Conservation (phyloP, 441 rosid genomes). For the Iberis amara region DNA sequence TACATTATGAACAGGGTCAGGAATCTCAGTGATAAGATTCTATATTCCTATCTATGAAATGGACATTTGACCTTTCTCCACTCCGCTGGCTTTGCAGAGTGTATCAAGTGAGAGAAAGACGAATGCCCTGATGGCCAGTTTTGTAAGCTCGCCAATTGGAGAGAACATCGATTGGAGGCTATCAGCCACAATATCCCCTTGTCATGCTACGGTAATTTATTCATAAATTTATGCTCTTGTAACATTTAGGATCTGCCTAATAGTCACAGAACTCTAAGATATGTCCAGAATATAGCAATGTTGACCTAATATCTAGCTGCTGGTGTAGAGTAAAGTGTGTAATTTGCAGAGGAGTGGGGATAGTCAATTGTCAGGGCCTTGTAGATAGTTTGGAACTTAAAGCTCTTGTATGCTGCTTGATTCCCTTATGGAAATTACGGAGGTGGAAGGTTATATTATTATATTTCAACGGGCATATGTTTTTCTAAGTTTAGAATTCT, state of each 20-base stretch:
- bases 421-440: conserved; percentile 11
- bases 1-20: conserved; percentile 14
- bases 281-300: conserved; percentile 8
- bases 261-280: conserved; percentile 10
- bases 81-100: conserved; percentile 57
- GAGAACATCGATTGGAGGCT: conserved; percentile 95
- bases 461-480: conserved; percentile 6
- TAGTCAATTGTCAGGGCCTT: conserved; percentile 2
- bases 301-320: conserved; percentile 20
- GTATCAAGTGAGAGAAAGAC: conserved; percentile 86
- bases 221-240: conserved; percentile 19
- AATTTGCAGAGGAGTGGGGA: conserved; percentile 16
- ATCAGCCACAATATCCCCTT: conserved; percentile 93
- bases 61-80: conserved; percentile 25
- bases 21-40: conserved; percentile 1
- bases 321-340: conserved; percentile 11
- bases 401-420: conserved; percentile 9
- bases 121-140: conserved; percentile 87
- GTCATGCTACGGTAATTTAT: conserved; percentile 86
- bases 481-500: conserved; percentile 7
- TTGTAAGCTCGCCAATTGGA: conserved; percentile 73
- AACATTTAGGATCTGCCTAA: conserved; percentile 13
- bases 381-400: neutral
- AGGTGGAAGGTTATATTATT: conserved; percentile 5
- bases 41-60: conserved; percentile 14